Evolutionary conservation across 129 eudicot genomes (phyloP), one percentile per base, ranked within the genome.

Genomic region (Kitagawia praeruptora): DNA sequence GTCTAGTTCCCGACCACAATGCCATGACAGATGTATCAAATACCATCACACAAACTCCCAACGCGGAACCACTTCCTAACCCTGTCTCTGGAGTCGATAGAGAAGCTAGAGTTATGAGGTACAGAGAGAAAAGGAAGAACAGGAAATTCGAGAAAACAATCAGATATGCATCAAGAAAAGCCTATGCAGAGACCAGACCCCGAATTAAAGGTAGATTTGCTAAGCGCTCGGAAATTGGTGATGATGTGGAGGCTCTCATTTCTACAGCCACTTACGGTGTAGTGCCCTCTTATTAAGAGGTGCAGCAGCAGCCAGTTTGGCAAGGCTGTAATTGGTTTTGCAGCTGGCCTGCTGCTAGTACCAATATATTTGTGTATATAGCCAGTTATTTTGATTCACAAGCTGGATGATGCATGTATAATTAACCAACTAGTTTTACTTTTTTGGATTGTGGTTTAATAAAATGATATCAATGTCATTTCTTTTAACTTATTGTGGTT

Each of bases 161-260:
- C 63, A 81, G 97, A 61, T 93, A 93, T 76, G 97, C 98, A 8
- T 93, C 98, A 8, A 82, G 96, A 77, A 90, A 93, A 73, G 96
- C 98, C 10, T 93, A 92, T 66, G 98, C 98, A 1, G 98, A 93
- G 80, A 93, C 96, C 5, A 82, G 98, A 23, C 98, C 98, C 3
- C 81, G 96, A 78, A 87, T 93, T 76, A 90, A 93, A 76, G 98
- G 96, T 37, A 86, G 98, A 64, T 93, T 93, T 8, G 98, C 98
- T 0, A 93, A 93, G 85, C 89, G 98, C 10, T 71, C 96, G 0
- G 98, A 91, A 73, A 86, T 87, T 6, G 58, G 58, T 16, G 41
- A 67, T 4, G 89, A 89, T 8, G 82, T 88, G 0, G 98, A 88
- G 1, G 76, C 85, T 3, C 78, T 93, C 73, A 73, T 93, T 27